A percentile compares a stretch with the other conserved stretches of the same genome.
These are phyloP conservation scores for Globisporangium solare DNA, from an alignment of 352 stramenopile genomes.

Conservation along the genomic window DNA sequence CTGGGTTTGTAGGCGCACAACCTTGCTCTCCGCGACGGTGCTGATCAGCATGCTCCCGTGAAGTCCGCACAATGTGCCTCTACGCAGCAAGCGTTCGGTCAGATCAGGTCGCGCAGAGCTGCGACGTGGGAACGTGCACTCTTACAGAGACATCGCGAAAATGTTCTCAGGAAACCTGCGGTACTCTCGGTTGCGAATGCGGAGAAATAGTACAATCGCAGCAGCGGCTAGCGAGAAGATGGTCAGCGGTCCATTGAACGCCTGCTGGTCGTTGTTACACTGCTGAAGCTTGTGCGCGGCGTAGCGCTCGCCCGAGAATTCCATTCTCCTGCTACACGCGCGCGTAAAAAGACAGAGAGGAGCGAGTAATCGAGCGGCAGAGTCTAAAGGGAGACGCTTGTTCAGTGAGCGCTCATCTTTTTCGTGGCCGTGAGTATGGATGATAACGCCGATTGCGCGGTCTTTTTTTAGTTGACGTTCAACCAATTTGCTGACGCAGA, in stretches of 20 bases:
- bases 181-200: constrained; percentile 23
- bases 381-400: background rate
- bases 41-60: constrained; percentile 28
- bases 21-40: constrained; percentile 19
- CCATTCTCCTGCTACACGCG: background rate
- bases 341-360: no score
- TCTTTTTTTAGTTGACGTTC: background rate
- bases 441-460: background rate
- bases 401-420: background rate
- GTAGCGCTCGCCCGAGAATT: constrained; percentile 19
- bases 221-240: constrained; percentile 23
- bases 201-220: constrained; percentile 17
- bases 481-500: background rate
- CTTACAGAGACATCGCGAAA: constrained; percentile 27
- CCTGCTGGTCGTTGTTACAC: constrained; percentile 22
- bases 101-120: background rate
- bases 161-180: constrained; percentile 31
- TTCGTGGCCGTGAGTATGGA: background rate
- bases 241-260: constrained; percentile 25
- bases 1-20: constrained; percentile 17
- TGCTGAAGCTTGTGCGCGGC: constrained; percentile 21
- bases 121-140: background rate
- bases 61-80: constrained; percentile 22
- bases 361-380: no score
- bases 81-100: constrained; percentile 1